Percentiles rank a stretch among this genome's conserved stretches.
These are phyloP conservation scores for Dryadomyces quercus-mongolicae DNA, from an alignment of 2,329 filamentous ascomycete genomes.

Conservation along the genomic window DNA sequence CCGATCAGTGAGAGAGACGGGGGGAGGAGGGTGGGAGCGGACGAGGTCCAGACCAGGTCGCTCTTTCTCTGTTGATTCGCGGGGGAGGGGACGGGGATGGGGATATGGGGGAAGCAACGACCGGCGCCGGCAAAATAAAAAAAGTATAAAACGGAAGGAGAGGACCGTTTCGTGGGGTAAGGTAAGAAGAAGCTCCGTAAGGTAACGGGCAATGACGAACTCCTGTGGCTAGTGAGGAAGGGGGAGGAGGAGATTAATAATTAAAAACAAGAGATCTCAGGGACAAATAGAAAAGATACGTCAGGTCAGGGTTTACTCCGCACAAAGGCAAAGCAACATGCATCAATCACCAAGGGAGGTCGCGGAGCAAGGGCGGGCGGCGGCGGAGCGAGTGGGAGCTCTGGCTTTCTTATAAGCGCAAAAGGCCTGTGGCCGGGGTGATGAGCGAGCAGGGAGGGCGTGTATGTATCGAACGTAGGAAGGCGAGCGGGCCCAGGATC, in stretches of 20 bases:
- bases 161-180: neutral
- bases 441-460: neutral
- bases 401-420: constrained; percentile 6
- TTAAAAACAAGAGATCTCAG: neutral
- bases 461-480: too few relatives aligned
- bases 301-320: neutral
- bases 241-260: neutral
- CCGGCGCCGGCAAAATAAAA: neutral
- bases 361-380: constrained; percentile 1
- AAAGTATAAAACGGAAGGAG: neutral
- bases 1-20: neutral
- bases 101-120: neutral
- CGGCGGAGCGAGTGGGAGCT: constrained; percentile 6
- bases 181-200: too few relatives aligned
- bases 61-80: neutral
- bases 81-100: neutral
- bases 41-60: constrained; percentile 2
- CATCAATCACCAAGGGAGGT: constrained; percentile 1
- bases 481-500: too few relatives aligned
- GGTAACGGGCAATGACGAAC: neutral
- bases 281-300: neutral
- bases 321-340: neutral
- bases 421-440: neutral
- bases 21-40: neutral
- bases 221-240: neutral